These are phyloP conservation scores for Euphorbia pulcherrima DNA, from an alignment of 345 rosid genomes.

Conservation along the genomic window DNA sequence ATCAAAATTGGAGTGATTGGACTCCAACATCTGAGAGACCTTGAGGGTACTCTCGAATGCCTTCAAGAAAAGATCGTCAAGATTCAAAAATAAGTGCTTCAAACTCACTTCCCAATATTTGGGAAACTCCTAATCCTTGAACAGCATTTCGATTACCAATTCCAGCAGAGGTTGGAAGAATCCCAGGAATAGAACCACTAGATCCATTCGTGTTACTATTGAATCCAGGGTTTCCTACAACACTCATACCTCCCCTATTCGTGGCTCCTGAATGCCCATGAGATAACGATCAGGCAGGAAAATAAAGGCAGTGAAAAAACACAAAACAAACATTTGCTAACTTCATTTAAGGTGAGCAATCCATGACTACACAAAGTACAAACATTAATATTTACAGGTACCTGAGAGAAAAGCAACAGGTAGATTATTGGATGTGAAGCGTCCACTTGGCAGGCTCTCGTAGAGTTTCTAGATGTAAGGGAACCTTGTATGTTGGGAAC, in stretches of 20 bases:
- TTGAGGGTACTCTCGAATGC: constrained; percentile 90
- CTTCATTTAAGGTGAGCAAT: not conserved
- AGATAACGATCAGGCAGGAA: constrained; percentile 60
- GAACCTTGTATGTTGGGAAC: constrained; percentile 85
- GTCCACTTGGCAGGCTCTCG: constrained; percentile 74
- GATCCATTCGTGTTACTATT: constrained; percentile 79
- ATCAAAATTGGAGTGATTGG: constrained; percentile 94
- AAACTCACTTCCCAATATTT: constrained; percentile 73
- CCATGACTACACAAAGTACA: not conserved
- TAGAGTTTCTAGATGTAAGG: constrained; percentile 83
- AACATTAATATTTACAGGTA: too few species aligned
- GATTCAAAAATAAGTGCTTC: constrained; percentile 49
- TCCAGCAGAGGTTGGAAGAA: constrained; percentile 82
- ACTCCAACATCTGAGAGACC: constrained; percentile 93
- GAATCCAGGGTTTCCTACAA: constrained; percentile 87
- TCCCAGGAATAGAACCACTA: constrained; percentile 91
- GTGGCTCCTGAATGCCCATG: constrained; percentile 90
- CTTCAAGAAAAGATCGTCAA: constrained; percentile 85
- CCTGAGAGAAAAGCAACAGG: constrained; percentile 95
- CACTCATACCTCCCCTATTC: constrained; percentile 80
- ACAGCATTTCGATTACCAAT: constrained; percentile 76
- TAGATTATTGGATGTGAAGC: constrained; percentile 79
- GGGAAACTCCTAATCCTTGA: constrained; percentile 89
- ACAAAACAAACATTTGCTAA: not conserved
- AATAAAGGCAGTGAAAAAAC: constrained; percentile 13